Evolutionary conservation across 2,329 filamentous ascomycete genomes (phyloP).

Genomic region (Verruconis gallopava): DNA sequence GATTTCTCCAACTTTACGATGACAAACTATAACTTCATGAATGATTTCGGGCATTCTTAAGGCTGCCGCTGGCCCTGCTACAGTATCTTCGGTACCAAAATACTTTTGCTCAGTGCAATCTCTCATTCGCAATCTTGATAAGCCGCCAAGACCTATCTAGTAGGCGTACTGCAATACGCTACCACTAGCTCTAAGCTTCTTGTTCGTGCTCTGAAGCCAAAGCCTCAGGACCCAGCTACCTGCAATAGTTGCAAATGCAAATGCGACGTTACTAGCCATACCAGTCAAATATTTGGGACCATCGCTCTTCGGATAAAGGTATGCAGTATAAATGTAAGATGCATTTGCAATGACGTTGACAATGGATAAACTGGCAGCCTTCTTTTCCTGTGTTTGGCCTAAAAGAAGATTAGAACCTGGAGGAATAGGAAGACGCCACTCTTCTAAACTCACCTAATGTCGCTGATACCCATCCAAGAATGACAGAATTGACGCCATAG

Average conservation of each 20-base stretch:
- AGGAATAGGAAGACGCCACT: not conserved
- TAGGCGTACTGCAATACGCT: conserved; percentile 11
- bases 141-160: not conserved
- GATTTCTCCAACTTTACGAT: not conserved
- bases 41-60: not conserved
- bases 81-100: no score
- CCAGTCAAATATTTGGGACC: conserved; percentile 21
- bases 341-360: conserved; percentile 30
- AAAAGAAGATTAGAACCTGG: conserved; percentile 19
- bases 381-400: conserved; percentile 31
- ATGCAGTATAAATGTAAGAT: conserved; percentile 27
- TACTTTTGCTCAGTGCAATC: no score
- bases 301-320: conserved; percentile 22
- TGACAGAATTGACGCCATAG: not conserved
- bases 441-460: not conserved
- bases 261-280: conserved; percentile 20
- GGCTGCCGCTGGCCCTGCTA: not conserved
- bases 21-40: not conserved
- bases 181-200: conserved; percentile 13
- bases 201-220: conserved; percentile 15
- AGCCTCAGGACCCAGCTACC: conserved; percentile 16
- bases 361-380: conserved; percentile 28
- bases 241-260: conserved; percentile 17
- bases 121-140: no score
- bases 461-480: not conserved